Conservation (phyloP, 164 flowering plant species). For the Vitis rupestris region DNA sequence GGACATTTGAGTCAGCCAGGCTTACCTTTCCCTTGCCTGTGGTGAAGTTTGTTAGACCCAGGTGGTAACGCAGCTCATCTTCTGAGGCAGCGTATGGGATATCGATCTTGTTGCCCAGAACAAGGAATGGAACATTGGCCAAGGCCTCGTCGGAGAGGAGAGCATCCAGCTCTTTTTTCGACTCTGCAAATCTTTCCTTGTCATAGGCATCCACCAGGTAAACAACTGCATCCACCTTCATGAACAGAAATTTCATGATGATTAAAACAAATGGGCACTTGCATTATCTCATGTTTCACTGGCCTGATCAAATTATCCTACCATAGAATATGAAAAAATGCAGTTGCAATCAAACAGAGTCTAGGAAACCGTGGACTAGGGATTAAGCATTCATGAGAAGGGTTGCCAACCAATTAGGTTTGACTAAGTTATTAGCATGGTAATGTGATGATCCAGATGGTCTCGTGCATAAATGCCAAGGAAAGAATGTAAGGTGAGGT, state of each 20-base stretch:
- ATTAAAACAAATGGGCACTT: no score
- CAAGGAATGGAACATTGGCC: conserved; percentile 39
- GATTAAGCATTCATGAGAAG: no score
- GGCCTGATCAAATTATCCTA: no score
- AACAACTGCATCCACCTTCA: conserved; percentile 50
- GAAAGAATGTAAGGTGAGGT: conserved; percentile 7
- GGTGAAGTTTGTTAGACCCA: conserved; percentile 44
- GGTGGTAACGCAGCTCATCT: conserved; percentile 42
- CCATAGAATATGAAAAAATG: no score
- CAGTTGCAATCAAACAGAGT: no score
- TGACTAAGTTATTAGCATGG: no score
- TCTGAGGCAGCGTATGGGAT: conserved; percentile 52
- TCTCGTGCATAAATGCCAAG: not conserved
- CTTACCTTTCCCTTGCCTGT: conserved; percentile 44
- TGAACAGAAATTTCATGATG: not conserved
- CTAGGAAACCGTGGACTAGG: no score
- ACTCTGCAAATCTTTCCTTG: conserved; percentile 46
- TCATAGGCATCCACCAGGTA: conserved; percentile 48
- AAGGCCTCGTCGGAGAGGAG: conserved; percentile 42
- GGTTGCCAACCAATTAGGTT: no score
- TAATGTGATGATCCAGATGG: no score
- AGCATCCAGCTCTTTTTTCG: conserved; percentile 45
- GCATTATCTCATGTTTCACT: no score
- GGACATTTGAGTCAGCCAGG: conserved; percentile 34
- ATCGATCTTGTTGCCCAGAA: conserved; percentile 47